Evolutionary conservation across 2,329 filamentous ascomycete genomes (phyloP).

Genomic region (Thyridium curvatum): DNA sequence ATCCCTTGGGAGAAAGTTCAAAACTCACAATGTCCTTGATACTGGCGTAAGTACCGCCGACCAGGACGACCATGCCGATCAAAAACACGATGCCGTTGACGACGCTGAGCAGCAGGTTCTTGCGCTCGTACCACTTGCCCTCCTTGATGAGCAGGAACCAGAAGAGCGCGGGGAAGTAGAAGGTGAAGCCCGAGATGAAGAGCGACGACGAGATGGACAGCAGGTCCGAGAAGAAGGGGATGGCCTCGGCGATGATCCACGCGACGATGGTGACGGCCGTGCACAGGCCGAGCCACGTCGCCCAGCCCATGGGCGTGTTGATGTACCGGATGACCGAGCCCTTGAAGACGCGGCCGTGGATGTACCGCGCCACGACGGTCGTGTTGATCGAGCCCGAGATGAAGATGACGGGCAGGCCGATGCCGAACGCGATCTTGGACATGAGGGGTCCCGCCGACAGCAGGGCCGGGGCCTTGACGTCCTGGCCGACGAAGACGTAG

Average conservation of each 20-base stretch:
- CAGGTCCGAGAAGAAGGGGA: constrained; percentile 67
- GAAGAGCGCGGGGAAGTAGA: constrained; percentile 25
- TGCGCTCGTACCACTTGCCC: constrained; percentile 16
- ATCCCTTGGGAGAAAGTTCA: too few relatives aligned
- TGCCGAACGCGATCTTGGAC: constrained; percentile 62
- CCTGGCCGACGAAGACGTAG: constrained; percentile 61
- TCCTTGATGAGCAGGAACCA: constrained; percentile 25
- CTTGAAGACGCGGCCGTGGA: constrained; percentile 38
- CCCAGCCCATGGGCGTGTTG: constrained; percentile 42
- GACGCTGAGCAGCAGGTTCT: constrained; percentile 12
- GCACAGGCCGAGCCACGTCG: constrained; percentile 51
- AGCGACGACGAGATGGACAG: constrained; percentile 47
- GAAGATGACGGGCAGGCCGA: constrained; percentile 67
- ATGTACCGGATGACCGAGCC: constrained; percentile 36
- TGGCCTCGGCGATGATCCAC: constrained; percentile 66
- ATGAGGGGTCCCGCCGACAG: constrained; percentile 54
- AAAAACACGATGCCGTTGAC: constrained; percentile 2
- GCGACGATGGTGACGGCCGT: constrained; percentile 53
- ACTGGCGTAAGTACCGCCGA: constrained; percentile 6
- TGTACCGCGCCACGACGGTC: constrained; percentile 37
- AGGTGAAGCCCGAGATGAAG: constrained; percentile 41
- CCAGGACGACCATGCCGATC: constrained; percentile 5
- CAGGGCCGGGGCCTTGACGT: constrained; percentile 61
- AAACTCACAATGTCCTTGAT: background rate
- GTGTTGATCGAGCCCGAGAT: constrained; percentile 68